phyloP scores from a whole-genome alignment of 192 early-diverging fungal genomes.

The Gaertneriomyces sp. region DNA sequence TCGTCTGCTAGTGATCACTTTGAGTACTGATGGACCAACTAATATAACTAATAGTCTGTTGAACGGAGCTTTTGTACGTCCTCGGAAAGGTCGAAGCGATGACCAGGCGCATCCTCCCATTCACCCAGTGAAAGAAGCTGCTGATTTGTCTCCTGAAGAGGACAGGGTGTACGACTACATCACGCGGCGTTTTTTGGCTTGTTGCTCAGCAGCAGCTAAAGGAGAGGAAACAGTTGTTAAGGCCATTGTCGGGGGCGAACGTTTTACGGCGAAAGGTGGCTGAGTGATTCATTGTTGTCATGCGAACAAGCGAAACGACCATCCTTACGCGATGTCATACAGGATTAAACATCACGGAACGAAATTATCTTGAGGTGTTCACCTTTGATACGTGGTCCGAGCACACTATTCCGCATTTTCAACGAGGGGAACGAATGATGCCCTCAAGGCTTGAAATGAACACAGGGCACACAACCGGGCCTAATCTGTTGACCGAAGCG shows the following conservation, averaged over 20 bases:
- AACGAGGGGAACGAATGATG: conserved; percentile 60
- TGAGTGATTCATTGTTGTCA: neutral
- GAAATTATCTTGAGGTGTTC: conserved; percentile 93
- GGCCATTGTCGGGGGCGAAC: conserved; percentile 67
- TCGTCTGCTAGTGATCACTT: neutral
- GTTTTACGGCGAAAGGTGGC: conserved; percentile 63
- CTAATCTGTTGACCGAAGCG: conserved; percentile 73
- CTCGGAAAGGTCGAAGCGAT: conserved; percentile 79
- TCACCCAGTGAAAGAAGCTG: conserved; percentile 69
- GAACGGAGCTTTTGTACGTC: conserved; percentile 64
- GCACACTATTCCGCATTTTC: conserved; percentile 68
- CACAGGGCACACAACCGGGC: conserved; percentile 63
- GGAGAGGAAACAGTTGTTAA: conserved; percentile 78
- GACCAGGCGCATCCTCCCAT: conserved; percentile 99
- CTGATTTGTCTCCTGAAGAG: conserved; percentile 62
- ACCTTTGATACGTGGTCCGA: conserved; percentile 86
- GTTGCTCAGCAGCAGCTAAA: conserved; percentile 85
- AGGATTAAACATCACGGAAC: conserved; percentile 75
- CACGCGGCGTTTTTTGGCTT: conserved; percentile 81
- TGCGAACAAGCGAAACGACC: neutral
- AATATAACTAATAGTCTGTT: conserved; percentile 43
- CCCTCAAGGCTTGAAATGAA: conserved; percentile 68
- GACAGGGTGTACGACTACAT: conserved; percentile 83
- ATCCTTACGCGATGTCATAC: neutral
- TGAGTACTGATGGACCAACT: neutral